phyloP scores from a whole-genome alignment of 2,329 filamentous ascomycete species.

The Colletotrichum endophyticum region DNA sequence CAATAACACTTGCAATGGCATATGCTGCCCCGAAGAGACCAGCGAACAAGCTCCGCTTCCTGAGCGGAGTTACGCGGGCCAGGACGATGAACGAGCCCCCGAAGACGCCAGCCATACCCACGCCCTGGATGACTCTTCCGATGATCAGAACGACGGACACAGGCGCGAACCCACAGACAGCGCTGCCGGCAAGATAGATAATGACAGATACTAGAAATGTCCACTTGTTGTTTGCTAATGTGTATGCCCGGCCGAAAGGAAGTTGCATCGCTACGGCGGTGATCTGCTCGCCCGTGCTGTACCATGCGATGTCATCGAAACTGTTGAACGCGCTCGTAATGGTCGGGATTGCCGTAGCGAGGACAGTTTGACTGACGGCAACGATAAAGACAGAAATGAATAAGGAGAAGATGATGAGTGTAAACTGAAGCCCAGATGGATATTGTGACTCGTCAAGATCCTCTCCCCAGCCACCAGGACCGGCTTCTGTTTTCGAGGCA shows the following conservation, averaged over 20 bases:
- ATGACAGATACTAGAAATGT: slow-evolving; percentile 26
- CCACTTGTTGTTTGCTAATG: slow-evolving; percentile 30
- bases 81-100: slow-evolving; percentile 42
- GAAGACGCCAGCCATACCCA: slow-evolving; percentile 39
- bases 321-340: slow-evolving; percentile 38
- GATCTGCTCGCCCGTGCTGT: slow-evolving; percentile 29
- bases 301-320: slow-evolving; percentile 45
- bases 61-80: slow-evolving; percentile 36
- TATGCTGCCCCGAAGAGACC: slow-evolving; percentile 42
- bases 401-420: neutral
- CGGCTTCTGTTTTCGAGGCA: neutral
- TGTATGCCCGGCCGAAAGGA: slow-evolving; percentile 31
- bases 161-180: slow-evolving; percentile 27
- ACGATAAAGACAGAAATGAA: neutral
- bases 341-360: slow-evolving; percentile 31
- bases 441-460: neutral
- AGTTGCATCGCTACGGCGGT: slow-evolving; percentile 28
- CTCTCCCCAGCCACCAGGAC: neutral
- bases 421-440: neutral
- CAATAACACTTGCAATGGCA: slow-evolving; percentile 33
- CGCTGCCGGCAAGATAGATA: slow-evolving; percentile 27
- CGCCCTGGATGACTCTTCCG: slow-evolving; percentile 39
- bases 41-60: slow-evolving; percentile 34
- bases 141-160: slow-evolving; percentile 37
- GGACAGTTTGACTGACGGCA: neutral